Percentiles rank a stretch among this genome's conserved stretches.
These are phyloP conservation scores for Penicillium sp. DNA, from an alignment of 2,329 filamentous ascomycete genomes.

Conservation along the genomic window DNA sequence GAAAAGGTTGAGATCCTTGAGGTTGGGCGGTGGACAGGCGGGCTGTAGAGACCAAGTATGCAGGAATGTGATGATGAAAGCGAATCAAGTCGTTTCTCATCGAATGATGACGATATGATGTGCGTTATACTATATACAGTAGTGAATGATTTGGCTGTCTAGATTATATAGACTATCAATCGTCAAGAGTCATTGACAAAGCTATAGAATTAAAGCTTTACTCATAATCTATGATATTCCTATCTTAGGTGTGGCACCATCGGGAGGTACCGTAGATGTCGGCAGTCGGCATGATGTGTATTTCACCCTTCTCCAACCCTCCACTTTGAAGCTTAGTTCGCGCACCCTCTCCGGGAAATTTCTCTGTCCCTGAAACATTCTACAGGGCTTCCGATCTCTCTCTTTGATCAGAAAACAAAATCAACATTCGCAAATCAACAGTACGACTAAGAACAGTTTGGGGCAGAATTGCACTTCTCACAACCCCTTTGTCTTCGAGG, in stretches of 20 bases:
- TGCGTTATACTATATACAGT: neutral
- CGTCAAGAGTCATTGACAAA: neutral
- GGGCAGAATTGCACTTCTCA: neutral
- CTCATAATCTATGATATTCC: no score
- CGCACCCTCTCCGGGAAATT: neutral
- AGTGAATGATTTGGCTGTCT: no score
- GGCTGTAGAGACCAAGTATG: neutral
- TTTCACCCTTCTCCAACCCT: slow-evolving; percentile 3
- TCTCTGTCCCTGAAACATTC: neutral
- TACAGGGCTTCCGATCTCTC: neutral
- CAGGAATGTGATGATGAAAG: slow-evolving; percentile 15
- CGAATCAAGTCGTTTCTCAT: neutral
- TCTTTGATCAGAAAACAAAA: neutral
- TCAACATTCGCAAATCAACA: neutral
- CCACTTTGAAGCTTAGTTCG: neutral
- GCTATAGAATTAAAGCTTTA: neutral
- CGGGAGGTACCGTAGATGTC: slow-evolving; percentile 25
- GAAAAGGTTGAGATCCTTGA: neutral
- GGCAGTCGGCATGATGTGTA: slow-evolving; percentile 22
- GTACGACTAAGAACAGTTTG: neutral
- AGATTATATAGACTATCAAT: no score
- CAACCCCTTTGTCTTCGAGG: neutral
- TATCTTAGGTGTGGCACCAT: slow-evolving; percentile 4
- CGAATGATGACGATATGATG: neutral
- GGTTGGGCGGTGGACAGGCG: neutral